These are phyloP conservation scores for Didymella glomerata DNA, from an alignment of 2,329 filamentous ascomycete species.

Conservation along the genomic window DNA sequence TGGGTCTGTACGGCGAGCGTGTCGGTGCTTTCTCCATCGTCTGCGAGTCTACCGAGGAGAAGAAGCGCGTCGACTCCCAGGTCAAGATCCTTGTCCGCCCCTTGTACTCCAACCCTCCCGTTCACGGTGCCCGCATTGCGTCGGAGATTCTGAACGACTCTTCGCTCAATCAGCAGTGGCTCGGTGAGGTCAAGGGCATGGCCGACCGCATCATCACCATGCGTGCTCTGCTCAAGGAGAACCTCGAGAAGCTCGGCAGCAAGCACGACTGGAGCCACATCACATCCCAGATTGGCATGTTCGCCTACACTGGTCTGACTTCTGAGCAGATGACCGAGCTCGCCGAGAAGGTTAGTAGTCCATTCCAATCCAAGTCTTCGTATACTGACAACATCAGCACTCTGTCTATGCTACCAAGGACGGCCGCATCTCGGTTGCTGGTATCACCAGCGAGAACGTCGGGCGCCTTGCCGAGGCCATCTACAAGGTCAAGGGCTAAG, in stretches of 20 bases:
- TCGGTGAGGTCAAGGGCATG: conserved; percentile 97
- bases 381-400: conserved; percentile 61
- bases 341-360: conserved; percentile 75
- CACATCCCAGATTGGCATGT: conserved; percentile 97
- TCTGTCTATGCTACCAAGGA: conserved; percentile 98
- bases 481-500: conserved; percentile 77
- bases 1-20: conserved; percentile 99
- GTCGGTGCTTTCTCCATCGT: conserved; percentile 96
- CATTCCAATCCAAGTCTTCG: neutral
- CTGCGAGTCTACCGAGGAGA: conserved; percentile 84
- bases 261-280: conserved; percentile 99
- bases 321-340: conserved; percentile 90
- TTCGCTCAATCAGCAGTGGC: conserved; percentile 89
- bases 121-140: conserved; percentile 95
- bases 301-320: conserved; percentile 94
- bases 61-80: conserved; percentile 95
- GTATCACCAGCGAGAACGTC: conserved; percentile 82
- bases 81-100: conserved; percentile 98
- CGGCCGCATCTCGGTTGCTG: conserved; percentile 84
- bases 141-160: conserved; percentile 89
- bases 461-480: conserved; percentile 83
- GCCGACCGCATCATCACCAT: conserved; percentile 99
- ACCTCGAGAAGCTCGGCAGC: conserved; percentile 93
- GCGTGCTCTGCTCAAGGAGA: conserved; percentile 91
- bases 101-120: conserved; percentile 96